These are phyloP conservation scores for Kodamaea laetipori DNA, from an alignment of 805 yeast species.

Conservation along the genomic window DNA sequence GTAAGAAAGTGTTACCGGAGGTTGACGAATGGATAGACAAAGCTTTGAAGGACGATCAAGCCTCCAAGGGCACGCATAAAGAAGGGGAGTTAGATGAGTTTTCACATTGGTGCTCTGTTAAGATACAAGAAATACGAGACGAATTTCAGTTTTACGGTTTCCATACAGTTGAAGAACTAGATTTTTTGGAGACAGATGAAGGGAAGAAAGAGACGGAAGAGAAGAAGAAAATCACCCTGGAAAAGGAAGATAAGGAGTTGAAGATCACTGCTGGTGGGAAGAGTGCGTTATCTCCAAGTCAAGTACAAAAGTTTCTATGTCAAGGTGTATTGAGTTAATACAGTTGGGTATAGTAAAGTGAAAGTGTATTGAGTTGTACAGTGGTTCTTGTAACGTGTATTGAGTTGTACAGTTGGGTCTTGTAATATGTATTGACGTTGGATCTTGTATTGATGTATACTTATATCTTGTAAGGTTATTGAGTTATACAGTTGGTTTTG, in stretches of 20 bases:
- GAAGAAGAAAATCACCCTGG: slow-evolving; percentile 22
- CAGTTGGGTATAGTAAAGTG: too few relatives aligned
- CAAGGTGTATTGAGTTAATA: slow-evolving; percentile 29
- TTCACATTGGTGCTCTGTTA: slow-evolving; percentile 65
- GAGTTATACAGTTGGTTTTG: too few relatives aligned
- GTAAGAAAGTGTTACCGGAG: slow-evolving; percentile 89
- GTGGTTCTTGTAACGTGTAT: too few relatives aligned
- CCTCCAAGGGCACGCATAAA: slow-evolving; percentile 15
- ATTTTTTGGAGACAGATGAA: slow-evolving; percentile 31
- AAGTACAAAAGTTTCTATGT: slow-evolving; percentile 42
- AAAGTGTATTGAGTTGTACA: too few relatives aligned
- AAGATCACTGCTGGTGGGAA: slow-evolving; percentile 30
- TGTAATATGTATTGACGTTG: too few relatives aligned
- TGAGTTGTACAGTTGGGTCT: too few relatives aligned
- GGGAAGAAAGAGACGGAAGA: slow-evolving; percentile 32
- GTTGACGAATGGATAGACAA: slow-evolving; percentile 79
- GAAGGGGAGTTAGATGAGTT: slow-evolving; percentile 48
- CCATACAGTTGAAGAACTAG: slow-evolving; percentile 51
- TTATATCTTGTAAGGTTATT: too few relatives aligned
- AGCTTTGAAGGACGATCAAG: slow-evolving; percentile 20
- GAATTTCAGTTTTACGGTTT: slow-evolving; percentile 66
- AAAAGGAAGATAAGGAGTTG: slow-evolving; percentile 28
- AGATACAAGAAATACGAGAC: slow-evolving; percentile 54
- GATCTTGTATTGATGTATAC: too few relatives aligned
- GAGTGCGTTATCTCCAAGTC: slow-evolving; percentile 34